Percentiles rank a stretch among this genome's conserved stretches.
Conservation (phyloP, 1,284 basidiomycete species). For the Gymnopus androsaceus region DNA sequence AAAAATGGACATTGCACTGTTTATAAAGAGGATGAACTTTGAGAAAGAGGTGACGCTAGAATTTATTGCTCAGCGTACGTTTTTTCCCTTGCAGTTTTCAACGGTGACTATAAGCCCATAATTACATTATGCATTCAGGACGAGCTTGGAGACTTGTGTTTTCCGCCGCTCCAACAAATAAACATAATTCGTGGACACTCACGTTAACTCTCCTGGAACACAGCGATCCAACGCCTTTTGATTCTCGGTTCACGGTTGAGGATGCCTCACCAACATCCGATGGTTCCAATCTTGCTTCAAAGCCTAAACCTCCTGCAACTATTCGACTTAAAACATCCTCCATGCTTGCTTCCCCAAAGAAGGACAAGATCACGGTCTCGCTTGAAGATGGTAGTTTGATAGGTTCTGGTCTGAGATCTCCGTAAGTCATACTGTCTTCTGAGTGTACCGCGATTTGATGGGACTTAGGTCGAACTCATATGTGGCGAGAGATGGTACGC, state of each 20-base stretch:
- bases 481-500: background rate
- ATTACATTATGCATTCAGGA: background rate
- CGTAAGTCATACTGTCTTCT: background rate
- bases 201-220: conserved; percentile 7
- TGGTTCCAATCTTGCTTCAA: background rate
- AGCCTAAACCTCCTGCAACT: background rate
- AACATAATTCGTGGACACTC: conserved; percentile 3
- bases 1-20: conserved; percentile 6
- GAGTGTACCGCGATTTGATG: background rate
- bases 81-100: background rate
- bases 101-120: too few relatives aligned
- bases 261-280: background rate
- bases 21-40: conserved; percentile 6
- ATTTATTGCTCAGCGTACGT: conserved; percentile 16
- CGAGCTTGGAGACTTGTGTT: conserved; percentile 11
- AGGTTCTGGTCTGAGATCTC: background rate
- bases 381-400: background rate
- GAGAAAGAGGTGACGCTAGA: conserved; percentile 6
- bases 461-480: background rate
- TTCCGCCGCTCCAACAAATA: background rate
- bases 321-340: conserved; percentile 1
- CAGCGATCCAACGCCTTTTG: conserved; percentile 8
- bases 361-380: conserved; percentile 1
- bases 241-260: conserved; percentile 11
- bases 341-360: conserved; percentile 1